phyloP scores from a whole-genome alignment of 106 monocot genomes.

The Phalaenopsis aphrodite region DNA sequence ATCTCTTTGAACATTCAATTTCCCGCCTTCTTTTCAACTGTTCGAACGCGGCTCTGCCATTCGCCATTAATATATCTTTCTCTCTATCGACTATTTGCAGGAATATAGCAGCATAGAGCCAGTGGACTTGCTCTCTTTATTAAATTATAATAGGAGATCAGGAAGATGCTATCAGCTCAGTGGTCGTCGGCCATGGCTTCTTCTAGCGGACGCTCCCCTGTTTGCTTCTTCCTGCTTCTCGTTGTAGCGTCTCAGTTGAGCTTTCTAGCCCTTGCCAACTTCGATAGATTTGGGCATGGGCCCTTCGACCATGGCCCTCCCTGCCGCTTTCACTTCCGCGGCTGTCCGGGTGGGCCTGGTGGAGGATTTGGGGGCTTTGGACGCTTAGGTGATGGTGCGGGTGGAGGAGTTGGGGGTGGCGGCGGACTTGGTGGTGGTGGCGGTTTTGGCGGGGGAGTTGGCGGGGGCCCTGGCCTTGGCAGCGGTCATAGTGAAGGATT shows the following conservation, averaged over 20 bases:
- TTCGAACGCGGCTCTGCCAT: neutral
- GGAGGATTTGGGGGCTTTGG: neutral
- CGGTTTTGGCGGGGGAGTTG: neutral
- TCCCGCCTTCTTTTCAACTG: neutral
- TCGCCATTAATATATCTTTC: neutral
- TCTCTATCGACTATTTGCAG: too few species aligned
- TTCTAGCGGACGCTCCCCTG: neutral
- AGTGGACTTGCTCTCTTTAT: too few species aligned
- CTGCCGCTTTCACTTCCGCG: conserved; percentile 3
- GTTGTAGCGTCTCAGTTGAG: neutral
- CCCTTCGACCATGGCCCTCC: neutral
- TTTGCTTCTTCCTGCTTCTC: neutral
- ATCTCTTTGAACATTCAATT: neutral
- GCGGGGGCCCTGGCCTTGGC: neutral
- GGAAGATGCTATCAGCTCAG: neutral
- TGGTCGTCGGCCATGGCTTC: neutral
- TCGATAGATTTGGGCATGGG: neutral
- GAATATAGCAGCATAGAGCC: too few species aligned
- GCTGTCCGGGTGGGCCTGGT: neutral
- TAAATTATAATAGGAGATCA: too few species aligned
- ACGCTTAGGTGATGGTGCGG: neutral
- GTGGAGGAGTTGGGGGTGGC: neutral
- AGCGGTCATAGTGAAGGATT: neutral
- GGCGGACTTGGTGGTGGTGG: neutral
- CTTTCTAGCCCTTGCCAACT: neutral